phyloP scores from a whole-genome alignment of 179 eudicot genomes.

The Dionaea muscipula region DNA sequence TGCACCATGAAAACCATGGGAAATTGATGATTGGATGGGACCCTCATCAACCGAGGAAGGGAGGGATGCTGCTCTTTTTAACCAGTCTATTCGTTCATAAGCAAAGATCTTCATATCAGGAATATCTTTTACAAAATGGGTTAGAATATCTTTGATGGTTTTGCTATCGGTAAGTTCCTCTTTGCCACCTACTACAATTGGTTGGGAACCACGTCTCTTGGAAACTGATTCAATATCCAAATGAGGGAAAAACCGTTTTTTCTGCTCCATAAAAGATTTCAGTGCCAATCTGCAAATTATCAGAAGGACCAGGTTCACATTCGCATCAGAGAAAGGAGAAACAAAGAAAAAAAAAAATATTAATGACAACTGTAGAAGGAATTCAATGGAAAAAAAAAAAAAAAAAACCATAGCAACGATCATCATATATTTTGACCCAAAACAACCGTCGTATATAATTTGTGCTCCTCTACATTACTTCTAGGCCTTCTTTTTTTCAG shows the following conservation, averaged over 20 bases:
- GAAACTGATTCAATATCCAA: conserved; percentile 45
- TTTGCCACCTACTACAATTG: conserved; percentile 26
- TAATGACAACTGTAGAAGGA: too few species aligned
- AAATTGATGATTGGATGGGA: conserved; percentile 31
- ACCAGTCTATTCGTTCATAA: conserved; percentile 75
- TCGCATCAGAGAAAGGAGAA: conserved; percentile 1
- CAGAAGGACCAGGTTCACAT: background rate
- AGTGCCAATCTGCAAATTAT: conserved; percentile 63
- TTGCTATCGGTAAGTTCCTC: conserved; percentile 41
- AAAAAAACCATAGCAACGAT: too few species aligned
- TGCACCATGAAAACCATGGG: conserved; percentile 39
- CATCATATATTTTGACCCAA: too few species aligned
- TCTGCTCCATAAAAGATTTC: conserved; percentile 84
- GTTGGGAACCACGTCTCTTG: conserved; percentile 51
- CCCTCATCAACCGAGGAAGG: conserved; percentile 43
- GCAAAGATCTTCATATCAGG: conserved; percentile 42
- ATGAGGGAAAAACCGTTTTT: conserved; percentile 77
- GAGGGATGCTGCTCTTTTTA: conserved; percentile 60
- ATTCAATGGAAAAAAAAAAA: too few species aligned
- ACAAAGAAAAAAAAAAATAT: conserved; percentile 1
- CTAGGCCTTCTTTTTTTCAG: too few species aligned
- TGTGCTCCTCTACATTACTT: too few species aligned
- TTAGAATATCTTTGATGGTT: conserved; percentile 41
- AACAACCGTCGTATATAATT: too few species aligned
- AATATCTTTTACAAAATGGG: conserved; percentile 49